Base-by-base conservation (phyloP, 169 alveolate species). In the Besnoitia besnoiti region DNA sequence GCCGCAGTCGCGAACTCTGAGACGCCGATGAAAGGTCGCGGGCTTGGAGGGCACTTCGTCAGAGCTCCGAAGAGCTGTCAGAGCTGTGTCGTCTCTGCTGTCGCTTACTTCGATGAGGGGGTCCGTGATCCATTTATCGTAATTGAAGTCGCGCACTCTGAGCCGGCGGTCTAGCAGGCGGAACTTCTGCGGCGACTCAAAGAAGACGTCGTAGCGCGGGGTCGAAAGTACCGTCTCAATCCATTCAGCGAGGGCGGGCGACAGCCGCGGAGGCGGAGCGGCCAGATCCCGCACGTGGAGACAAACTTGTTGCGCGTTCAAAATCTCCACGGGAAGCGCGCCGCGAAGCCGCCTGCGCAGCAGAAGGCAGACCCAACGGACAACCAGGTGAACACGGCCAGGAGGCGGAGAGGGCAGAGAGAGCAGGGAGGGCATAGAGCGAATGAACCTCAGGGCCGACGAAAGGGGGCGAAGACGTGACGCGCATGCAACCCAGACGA, bases 281-380 rank as follows among this genome's bases (percentile, higher is more conserved):
- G 44, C 82, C 39, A 73, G 16, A 30, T 49, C 51, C n/a, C 40
- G 62, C 44, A 73, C 89, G 39, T 80, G 93, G 37, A 87, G 89
- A 30, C 91, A 55, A 0, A 92, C 93, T 59, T 92, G 95, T 88
- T 92, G 95, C 49, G 93, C 95, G 8, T 33, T 61, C 89, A 92
- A 89, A 44, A 92, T 90, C 12, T 89, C 93, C 35, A 44, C 51
- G 12, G 95, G 95, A 42, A 92, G 82, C 16, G 61, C 77, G 12
- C 47, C 73, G 35, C 80, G 91, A 75, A 88, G 79, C 47, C 39
- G 77, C 61, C 92, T 92, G 95, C 30, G 62, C 77, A 30, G 16
- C 61, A 77, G 27, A 4, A 37, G 35, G 59, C 16, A 35, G 80
- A 16, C 80, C 14, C 44, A 1, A 67, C 44, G n/a, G 24, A 67